Evolutionary conservation across 2,329 filamentous ascomycete genomes (phyloP).

Genomic region (Exserohilum turcica): DNA sequence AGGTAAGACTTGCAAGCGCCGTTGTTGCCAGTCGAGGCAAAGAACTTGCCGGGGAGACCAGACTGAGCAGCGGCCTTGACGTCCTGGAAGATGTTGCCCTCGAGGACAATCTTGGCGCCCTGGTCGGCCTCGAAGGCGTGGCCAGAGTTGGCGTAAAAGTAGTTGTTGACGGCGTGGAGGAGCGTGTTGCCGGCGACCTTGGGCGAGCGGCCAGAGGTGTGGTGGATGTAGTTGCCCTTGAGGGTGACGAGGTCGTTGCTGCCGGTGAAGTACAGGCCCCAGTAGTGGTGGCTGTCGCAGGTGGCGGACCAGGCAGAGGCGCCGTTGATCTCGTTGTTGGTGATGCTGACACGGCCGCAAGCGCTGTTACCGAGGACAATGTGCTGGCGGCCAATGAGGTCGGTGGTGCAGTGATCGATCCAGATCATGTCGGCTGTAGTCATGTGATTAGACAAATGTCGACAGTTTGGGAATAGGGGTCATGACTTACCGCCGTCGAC

Average conservation of each 20-base stretch:
- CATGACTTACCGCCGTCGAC: conserved; percentile 34
- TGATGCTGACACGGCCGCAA: conserved; percentile 63
- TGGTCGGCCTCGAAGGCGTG: conserved; percentile 62
- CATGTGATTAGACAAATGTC: background rate
- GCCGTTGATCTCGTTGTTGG: conserved; percentile 66
- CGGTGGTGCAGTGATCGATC: conserved; percentile 52
- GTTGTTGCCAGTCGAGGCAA: conserved; percentile 37
- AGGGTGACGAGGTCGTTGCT: conserved; percentile 62
- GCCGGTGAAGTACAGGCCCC: conserved; percentile 64
- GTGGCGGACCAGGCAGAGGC: conserved; percentile 59
- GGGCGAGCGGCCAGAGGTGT: conserved; percentile 62
- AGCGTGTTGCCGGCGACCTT: conserved; percentile 63
- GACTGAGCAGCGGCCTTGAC: conserved; percentile 50
- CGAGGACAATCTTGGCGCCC: conserved; percentile 55
- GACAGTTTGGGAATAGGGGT: conserved; percentile 1
- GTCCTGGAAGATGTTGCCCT: conserved; percentile 65
- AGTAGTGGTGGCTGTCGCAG: conserved; percentile 65
- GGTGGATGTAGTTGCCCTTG: conserved; percentile 66
- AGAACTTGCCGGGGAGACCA: conserved; percentile 51
- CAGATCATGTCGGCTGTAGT: conserved; percentile 26
- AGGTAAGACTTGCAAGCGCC: conserved; percentile 53
- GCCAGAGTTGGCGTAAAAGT: conserved; percentile 60
- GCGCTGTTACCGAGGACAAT: conserved; percentile 62
- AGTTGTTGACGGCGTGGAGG: conserved; percentile 67
- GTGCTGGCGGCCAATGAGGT: conserved; percentile 64